These are phyloP conservation scores for Myotisia sp. DNA, from an alignment of 2,329 filamentous ascomycete species.

Conservation along the genomic window DNA sequence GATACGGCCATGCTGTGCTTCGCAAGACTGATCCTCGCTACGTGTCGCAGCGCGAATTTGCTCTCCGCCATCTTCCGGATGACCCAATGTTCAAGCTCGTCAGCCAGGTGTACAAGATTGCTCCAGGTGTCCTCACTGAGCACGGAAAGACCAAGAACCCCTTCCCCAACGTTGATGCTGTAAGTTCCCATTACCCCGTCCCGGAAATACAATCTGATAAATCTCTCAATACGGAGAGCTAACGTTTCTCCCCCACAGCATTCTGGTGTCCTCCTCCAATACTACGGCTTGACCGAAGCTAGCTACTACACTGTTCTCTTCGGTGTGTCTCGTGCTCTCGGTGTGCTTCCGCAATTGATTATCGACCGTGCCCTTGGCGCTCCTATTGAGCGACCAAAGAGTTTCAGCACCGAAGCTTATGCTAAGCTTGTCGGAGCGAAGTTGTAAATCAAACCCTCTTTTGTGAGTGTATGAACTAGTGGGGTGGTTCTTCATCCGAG, in stretches of 20 bases:
- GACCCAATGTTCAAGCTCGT: slow-evolving; percentile 99
- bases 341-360: slow-evolving; percentile 98
- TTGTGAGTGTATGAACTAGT: too few relatives aligned
- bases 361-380: slow-evolving; percentile 95
- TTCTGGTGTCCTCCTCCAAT: slow-evolving; percentile 97
- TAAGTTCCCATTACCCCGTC: slow-evolving; percentile 2
- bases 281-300: slow-evolving; percentile 97
- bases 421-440: slow-evolving; percentile 82
- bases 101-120: slow-evolving; percentile 99
- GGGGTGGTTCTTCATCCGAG: too few relatives aligned
- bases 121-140: slow-evolving; percentile 91
- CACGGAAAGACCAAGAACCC: slow-evolving; percentile 96
- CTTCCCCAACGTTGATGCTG: slow-evolving; percentile 91
- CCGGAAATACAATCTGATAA: not conserved
- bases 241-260: slow-evolving; percentile 39
- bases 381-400: slow-evolving; percentile 98
- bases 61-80: slow-evolving; percentile 80
- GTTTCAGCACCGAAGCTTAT: slow-evolving; percentile 94
- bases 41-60: slow-evolving; percentile 94
- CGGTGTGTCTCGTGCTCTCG: slow-evolving; percentile 93
- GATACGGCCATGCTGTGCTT: slow-evolving; percentile 96
- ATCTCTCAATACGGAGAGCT: slow-evolving; percentile 12
- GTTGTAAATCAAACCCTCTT: slow-evolving; percentile 56
- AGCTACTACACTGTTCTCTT: slow-evolving; percentile 99
- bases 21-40: slow-evolving; percentile 99